Conservation (phyloP, 257 asterid genomes). For the Rubia yunnanensis region DNA sequence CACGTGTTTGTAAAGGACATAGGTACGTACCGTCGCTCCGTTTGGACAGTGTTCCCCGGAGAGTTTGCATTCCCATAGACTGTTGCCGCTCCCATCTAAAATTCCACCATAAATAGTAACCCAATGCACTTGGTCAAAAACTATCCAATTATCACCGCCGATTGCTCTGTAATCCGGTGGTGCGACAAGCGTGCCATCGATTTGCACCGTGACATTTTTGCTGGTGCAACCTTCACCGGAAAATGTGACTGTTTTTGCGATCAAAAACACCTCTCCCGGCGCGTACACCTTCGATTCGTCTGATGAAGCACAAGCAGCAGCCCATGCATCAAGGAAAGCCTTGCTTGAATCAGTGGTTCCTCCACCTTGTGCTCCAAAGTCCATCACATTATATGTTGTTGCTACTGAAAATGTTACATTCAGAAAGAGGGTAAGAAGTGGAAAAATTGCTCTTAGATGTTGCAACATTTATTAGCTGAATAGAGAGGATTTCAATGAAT, state of each 20-base stretch:
- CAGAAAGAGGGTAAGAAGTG: background rate
- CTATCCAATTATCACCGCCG: slow-evolving; percentile 41
- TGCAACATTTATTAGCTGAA: background rate
- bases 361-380: slow-evolving; percentile 18
- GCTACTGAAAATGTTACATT: slow-evolving; percentile 1
- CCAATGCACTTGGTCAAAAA: slow-evolving; percentile 41
- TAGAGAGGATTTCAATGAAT: no score
- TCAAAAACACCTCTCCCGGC: slow-evolving; percentile 29
- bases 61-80: slow-evolving; percentile 20
- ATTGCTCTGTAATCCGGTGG: slow-evolving; percentile 31
- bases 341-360: slow-evolving; percentile 7
- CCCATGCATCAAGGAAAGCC: slow-evolving; percentile 25
- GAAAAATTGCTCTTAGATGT: background rate
- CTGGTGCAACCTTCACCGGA: slow-evolving; percentile 39
- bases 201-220: slow-evolving; percentile 23
- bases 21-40: slow-evolving; percentile 57
- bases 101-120: slow-evolving; percentile 20
- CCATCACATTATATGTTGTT: slow-evolving; percentile 11
- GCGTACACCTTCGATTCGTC: slow-evolving; percentile 14
- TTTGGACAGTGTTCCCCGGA: slow-evolving; percentile 22
- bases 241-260: slow-evolving; percentile 18
- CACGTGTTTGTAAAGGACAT: no score
- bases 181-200: slow-evolving; percentile 56
- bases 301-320: slow-evolving; percentile 20
- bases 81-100: slow-evolving; percentile 17